Percentiles rank a stretch among this genome's conserved stretches.
Conservation (phyloP, 2,329 filamentous ascomycete genomes). For the Venturia aucupariae region DNA sequence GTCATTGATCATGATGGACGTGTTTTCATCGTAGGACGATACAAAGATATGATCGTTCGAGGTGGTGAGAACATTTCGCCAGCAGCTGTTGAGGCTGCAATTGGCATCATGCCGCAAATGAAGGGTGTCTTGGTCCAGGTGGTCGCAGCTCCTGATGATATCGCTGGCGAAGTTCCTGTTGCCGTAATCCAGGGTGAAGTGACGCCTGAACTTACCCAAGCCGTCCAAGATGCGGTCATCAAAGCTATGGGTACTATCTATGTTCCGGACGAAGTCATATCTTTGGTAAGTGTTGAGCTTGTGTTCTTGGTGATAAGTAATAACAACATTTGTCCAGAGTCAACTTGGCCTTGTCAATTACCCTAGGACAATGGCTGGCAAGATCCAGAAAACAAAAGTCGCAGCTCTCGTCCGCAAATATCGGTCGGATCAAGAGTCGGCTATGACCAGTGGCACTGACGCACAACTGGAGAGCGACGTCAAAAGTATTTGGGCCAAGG, state of each 20-base stretch:
- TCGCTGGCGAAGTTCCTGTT: conserved; percentile 41
- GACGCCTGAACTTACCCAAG: conserved; percentile 25
- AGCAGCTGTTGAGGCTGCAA: conserved; percentile 26
- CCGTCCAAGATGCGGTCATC: conserved; percentile 24
- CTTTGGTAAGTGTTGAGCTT: conserved; percentile 20
- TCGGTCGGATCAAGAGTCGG: conserved; percentile 19
- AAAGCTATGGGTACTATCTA: conserved; percentile 30
- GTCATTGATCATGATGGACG: conserved; percentile 31
- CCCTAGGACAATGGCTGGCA: conserved; percentile 37
- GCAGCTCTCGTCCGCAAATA: conserved; percentile 22
- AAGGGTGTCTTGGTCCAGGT: conserved; percentile 26
- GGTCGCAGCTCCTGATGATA: conserved; percentile 35
- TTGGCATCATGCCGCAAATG: conserved; percentile 22
- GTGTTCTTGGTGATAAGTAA: neutral
- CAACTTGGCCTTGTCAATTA: conserved; percentile 33
- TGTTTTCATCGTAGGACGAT: conserved; percentile 33
- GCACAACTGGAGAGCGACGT: conserved; percentile 5
- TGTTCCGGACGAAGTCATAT: conserved; percentile 33
- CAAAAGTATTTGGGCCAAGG: conserved; percentile 14
- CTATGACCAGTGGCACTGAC: neutral
- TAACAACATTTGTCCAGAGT: conserved; percentile 6
- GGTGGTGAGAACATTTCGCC: conserved; percentile 39
- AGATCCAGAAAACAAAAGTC: conserved; percentile 36
- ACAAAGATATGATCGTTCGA: conserved; percentile 39
- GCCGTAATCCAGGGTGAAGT: conserved; percentile 32